Evolutionary conservation across 768 basidiomycete species (phyloP), one percentile per base, ranked within the genome.

Genomic region (Xanthoconium stramineum): DNA sequence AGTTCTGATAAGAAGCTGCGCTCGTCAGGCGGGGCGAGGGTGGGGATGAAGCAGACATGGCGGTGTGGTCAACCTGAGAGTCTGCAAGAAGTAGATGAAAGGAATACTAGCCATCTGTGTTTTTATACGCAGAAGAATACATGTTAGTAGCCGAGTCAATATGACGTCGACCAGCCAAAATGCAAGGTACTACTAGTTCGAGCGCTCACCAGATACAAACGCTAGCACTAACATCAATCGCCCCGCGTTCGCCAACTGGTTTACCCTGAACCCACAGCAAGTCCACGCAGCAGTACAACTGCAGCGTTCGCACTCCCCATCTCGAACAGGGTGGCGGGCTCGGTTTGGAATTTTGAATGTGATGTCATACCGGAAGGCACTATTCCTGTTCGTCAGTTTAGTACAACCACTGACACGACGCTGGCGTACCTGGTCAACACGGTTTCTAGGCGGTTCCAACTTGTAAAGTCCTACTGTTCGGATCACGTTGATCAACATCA

Each of bases 111-210:
- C 46, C 38, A 19, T 30, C 35, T 37, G 44, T 15, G 17, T 33
- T 47, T 59, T 65, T 65, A 67, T 65, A 56, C 14, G 44, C 20
- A 33, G 35, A 43, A 10, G 52, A 64, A 52, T 52, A 30, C 28
- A 62, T 46, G 37, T 19, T 36, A 17, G 45, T 37, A 48, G 29
- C 45, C 32, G 20, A 30, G 13, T 14, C 38, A 15, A 39, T 43
- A 63, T 66, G 63, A 53, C 63, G 43, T 63, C 57, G 35, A n/a
- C 20, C 20, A 11, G 56, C 47, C 53, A 29, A 28, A 57, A 52
- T 61, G 32, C 45, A 52, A 59, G 53, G 48, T 11, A 50, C 24
- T 42, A 20, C 37, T 37, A 20, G 15, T 47, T 48, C 10, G 32
- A 40, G 52, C 20, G 14, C 46, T 42, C 33, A 14, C 48, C 45